Base-by-base conservation (phyloP, 257 asterid genomes). In the Ocimum tenuiflorum region DNA sequence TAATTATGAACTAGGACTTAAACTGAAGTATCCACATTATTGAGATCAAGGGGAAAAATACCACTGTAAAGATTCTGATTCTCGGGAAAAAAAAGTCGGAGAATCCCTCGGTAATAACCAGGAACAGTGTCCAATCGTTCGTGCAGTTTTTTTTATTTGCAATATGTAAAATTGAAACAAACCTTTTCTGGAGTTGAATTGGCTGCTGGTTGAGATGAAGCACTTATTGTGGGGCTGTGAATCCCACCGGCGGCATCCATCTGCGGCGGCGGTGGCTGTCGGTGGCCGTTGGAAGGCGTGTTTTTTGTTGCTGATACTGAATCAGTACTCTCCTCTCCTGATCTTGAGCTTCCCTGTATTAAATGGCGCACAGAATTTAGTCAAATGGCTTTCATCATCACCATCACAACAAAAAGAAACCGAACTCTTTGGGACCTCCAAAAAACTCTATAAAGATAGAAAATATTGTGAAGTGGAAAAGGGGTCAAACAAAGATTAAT, bases 241-340 rank as follows among this genome's bases (percentile, higher is more conserved):
- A 75, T 75, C 19, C 81, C 82, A 71, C 59, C 65, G 22, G 82
- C 70, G 81, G 81, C 68, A 35, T 77, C 88, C 83, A 73, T 71
- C 31, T 70, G 75, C 68, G 67, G 72, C 51, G 60, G 77, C 69
- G 60, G 80, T 49, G 75, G 77, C 17, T 77, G 73, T 65, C 69
- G 87, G 65, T 65, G 81, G 63, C 62, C 79, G 74, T 13, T 73
- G 74, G 59, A 65, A 69, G 15, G 70, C 60, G 82, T 75, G 81
- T 62, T 79, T 71, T 85, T 83, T 24, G 79, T 71, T 42, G 79
- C 91, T 71, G 91, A 87, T 18, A 80, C 88, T 20, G 96, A 85
- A 78, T 86, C 91, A 56, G 79, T 81, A 62, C 94, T 94, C 72
- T 79, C 95, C 66, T 81, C 95, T 75, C 88, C 94, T 62, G 97